A percentile compares a stretch with the other conserved stretches of the same genome.
Conservation (phyloP, 768 basidiomycete genomes). For the Tulasnella sp. region DNA sequence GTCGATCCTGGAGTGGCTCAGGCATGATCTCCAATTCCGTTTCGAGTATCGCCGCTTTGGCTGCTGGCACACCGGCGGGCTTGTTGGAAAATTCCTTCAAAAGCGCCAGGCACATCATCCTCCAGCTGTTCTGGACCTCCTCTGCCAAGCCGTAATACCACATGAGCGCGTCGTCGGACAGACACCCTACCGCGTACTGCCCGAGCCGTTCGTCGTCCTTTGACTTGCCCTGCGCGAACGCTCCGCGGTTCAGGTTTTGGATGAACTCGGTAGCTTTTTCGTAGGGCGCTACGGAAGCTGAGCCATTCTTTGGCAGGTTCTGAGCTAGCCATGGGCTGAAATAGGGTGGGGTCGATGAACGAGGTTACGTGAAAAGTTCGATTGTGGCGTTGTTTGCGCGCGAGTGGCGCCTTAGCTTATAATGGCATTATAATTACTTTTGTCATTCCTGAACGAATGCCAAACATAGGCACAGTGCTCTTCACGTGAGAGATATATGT, state of each 20-base stretch:
- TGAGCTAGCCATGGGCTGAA: background rate
- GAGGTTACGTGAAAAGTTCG: no score
- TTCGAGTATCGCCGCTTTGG: background rate
- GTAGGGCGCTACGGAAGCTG: background rate
- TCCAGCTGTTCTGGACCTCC: background rate
- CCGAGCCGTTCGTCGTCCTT: constrained; percentile 7
- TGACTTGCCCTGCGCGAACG: background rate
- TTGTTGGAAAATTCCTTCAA: background rate
- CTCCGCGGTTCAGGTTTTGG: background rate
- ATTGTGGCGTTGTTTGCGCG: no score
- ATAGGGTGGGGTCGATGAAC: no score
- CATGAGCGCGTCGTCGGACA: background rate
- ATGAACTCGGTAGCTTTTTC: constrained; percentile 5
- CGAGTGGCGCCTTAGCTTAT: no score
- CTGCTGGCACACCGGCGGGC: background rate
- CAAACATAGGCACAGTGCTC: no score
- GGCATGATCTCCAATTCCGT: background rate
- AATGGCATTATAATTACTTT: no score
- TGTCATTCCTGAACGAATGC: no score
- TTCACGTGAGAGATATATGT: no score
- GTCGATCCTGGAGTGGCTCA: background rate
- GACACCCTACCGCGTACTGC: background rate
- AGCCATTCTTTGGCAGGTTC: background rate
- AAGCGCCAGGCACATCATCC: background rate
- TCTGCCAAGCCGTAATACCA: background rate